These are phyloP conservation scores for Trypanosoma lewisi DNA, from an alignment of 208 protist species.

Conservation along the genomic window DNA sequence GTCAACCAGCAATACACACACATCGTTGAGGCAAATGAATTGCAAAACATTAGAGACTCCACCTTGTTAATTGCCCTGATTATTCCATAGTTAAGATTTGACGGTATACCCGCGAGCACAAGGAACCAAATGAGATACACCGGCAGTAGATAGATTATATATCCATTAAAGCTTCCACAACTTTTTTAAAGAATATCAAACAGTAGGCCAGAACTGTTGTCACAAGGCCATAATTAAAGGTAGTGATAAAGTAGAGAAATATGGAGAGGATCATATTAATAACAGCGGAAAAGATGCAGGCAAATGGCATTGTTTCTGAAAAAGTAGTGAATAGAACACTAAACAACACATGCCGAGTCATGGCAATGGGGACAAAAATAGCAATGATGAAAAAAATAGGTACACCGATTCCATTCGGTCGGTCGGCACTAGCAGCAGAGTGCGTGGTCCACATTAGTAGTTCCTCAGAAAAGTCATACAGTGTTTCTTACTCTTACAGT, in stretches of 20 bases:
- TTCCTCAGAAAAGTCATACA: too few species aligned
- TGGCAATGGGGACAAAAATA: neutral
- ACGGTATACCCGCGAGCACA: conserved; percentile 11
- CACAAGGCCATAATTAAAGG: conserved; percentile 22
- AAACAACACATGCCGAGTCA: neutral
- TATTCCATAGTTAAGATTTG: conserved; percentile 4
- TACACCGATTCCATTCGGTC: conserved; percentile 19
- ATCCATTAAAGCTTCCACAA: neutral
- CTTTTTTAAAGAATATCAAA: conserved; percentile 1
- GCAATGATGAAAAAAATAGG: conserved; percentile 19
- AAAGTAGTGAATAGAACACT: neutral
- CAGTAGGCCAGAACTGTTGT: conserved; percentile 19
- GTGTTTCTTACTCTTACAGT: neutral
- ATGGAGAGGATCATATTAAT: conserved; percentile 15
- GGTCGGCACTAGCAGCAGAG: neutral
- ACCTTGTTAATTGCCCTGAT: conserved; percentile 17
- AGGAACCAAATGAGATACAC: conserved; percentile 17
- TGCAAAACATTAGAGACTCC: conserved; percentile 6
- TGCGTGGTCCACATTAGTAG: neutral
- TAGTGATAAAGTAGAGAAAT: conserved; percentile 21
- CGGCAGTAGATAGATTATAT: neutral
- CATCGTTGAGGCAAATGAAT: conserved; percentile 1
- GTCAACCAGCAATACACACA: conserved; percentile 12
- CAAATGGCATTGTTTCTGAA: neutral
- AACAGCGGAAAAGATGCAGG: conserved; percentile 8